phyloP scores from a whole-genome alignment of 768 basidiomycete species.

The Tricholoma sp. region DNA sequence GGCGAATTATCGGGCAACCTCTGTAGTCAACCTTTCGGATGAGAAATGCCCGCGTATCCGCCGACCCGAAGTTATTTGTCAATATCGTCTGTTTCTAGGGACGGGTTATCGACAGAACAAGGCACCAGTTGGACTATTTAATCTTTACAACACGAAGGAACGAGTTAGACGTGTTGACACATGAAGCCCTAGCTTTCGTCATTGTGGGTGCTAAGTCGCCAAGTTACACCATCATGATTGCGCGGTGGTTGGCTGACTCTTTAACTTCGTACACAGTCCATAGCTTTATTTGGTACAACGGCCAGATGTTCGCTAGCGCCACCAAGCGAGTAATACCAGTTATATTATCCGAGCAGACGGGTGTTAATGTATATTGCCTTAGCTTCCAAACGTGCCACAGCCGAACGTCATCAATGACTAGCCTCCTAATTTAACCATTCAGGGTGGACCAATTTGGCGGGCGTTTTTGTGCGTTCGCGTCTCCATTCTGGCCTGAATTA shows the following conservation, averaged over 20 bases:
- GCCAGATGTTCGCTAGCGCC: constrained; percentile 43
- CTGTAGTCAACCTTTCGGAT: background rate
- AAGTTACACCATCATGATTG: background rate
- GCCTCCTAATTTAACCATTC: background rate
- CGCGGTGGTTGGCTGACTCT: background rate
- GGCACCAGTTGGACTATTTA: constrained; percentile 5
- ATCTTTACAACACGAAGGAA: background rate
- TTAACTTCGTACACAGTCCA: constrained; percentile 33
- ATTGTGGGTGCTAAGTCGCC: constrained; percentile 46
- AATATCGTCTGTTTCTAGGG: constrained; percentile 3
- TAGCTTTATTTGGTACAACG: constrained; percentile 59
- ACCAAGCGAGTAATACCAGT: constrained; percentile 32
- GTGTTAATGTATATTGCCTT: background rate
- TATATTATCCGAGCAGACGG: background rate
- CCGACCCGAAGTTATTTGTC: background rate
- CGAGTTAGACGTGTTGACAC: constrained; percentile 2
- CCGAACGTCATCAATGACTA: background rate
- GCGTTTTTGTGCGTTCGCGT: constrained; percentile 41
- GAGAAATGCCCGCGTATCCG: background rate
- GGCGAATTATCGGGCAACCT: background rate
- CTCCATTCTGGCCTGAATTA: background rate
- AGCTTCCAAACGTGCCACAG: constrained; percentile 46
- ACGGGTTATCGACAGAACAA: constrained; percentile 24
- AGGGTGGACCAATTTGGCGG: constrained; percentile 58
- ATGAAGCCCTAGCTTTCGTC: constrained; percentile 37